Evolutionary conservation across 2,329 filamentous ascomycete genomes (phyloP).

Genomic region (Biscogniauxia sp.): DNA sequence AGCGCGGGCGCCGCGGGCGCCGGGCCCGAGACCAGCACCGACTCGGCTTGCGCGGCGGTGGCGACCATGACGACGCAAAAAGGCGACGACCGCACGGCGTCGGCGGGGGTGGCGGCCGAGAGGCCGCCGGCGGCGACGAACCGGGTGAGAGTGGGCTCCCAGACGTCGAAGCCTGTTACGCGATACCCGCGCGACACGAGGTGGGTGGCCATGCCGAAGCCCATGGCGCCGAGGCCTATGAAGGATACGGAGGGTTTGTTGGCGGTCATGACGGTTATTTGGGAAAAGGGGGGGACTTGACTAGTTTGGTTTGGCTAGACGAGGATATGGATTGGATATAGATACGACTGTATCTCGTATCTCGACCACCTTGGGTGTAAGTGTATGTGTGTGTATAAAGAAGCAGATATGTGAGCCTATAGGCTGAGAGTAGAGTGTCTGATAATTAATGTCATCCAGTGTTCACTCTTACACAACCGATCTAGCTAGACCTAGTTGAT

Average conservation of each 20-base stretch:
- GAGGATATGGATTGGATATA: too few relatives aligned
- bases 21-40: constrained; percentile 60
- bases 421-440: too few relatives aligned
- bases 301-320: too few relatives aligned
- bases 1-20: constrained; percentile 49
- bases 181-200: constrained; percentile 64
- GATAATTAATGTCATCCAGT: too few relatives aligned
- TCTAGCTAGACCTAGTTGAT: too few relatives aligned
- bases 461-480: too few relatives aligned
- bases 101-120: constrained; percentile 56
- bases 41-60: constrained; percentile 65
- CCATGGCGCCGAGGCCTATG: constrained; percentile 78
- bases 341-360: too few relatives aligned
- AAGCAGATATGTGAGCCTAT: too few relatives aligned
- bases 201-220: constrained; percentile 77
- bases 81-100: constrained; percentile 58
- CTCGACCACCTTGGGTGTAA: too few relatives aligned
- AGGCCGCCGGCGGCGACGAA: constrained; percentile 63
- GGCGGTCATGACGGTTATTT: neutral
- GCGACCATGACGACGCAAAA: constrained; percentile 76
- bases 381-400: too few relatives aligned
- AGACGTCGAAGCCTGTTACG: constrained; percentile 72
- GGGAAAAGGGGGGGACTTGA: neutral
- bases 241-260: constrained; percentile 53
- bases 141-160: constrained; percentile 61